Conservation (phyloP, 2,329 filamentous ascomycete species). For the Apiospora sp. region DNA sequence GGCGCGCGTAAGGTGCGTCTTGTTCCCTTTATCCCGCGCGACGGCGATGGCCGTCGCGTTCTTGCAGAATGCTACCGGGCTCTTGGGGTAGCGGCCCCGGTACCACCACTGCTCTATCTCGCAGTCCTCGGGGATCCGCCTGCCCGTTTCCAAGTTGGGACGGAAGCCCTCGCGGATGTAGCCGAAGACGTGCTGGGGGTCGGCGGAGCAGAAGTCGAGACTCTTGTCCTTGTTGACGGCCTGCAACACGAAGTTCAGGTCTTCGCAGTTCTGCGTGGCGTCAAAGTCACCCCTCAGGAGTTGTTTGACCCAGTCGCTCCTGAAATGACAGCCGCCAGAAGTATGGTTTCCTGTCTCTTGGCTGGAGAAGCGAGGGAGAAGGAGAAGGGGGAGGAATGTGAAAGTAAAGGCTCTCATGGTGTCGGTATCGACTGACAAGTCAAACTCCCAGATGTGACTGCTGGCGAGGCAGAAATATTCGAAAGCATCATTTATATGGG, state of each 20-base stretch:
- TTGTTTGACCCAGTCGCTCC: neutral
- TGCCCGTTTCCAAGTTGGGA: neutral
- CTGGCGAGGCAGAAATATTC: too few species aligned
- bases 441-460: too few species aligned
- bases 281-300: neutral
- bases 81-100: neutral
- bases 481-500: too few species aligned
- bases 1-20: neutral
- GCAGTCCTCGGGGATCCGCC: neutral
- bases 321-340: neutral
- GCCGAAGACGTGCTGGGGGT: neutral
- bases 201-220: neutral
- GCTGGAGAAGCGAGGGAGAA: neutral
- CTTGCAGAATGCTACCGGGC: neutral
- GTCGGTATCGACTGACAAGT: too few species aligned
- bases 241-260: neutral
- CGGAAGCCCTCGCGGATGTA: neutral
- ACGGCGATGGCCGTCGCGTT: neutral
- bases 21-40: neutral
- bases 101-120: conserved; percentile 6
- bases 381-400: too few species aligned
- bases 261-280: neutral
- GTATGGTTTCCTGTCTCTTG: neutral
- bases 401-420: too few species aligned
- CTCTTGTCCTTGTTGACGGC: neutral